A percentile compares a stretch with the other conserved stretches of the same genome.
phyloP scores from a whole-genome alignment of 148 eudicot genomes.

The Hydrangea macrophylla region DNA sequence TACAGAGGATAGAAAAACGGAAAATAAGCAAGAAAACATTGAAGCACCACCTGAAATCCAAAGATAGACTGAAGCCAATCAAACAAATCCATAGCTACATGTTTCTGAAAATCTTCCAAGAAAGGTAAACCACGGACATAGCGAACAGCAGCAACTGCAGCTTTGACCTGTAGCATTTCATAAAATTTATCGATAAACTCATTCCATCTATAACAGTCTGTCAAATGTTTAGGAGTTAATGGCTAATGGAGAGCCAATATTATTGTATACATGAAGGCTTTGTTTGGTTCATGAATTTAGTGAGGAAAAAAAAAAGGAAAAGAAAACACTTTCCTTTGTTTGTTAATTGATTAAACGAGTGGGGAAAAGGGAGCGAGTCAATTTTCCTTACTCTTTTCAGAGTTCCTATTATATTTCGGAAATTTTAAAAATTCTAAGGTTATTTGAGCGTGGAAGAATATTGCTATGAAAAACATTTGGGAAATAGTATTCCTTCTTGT shows the following conservation, averaged over 20 bases:
- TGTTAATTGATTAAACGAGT: no score
- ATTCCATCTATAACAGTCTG: neutral
- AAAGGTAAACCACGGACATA: conserved; percentile 79
- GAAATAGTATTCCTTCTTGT: no score
- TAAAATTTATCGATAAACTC: conserved; percentile 18
- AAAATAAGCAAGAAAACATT: conserved; percentile 1
- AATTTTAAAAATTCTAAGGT: no score
- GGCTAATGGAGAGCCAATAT: neutral
- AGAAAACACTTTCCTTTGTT: no score
- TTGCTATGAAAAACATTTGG: no score
- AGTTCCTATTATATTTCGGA: no score
- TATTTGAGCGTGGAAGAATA: no score
- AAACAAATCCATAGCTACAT: conserved; percentile 60
- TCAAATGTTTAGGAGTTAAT: conserved; percentile 8
- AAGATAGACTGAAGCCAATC: conserved; percentile 83
- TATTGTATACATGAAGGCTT: neutral
- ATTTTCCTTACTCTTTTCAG: no score
- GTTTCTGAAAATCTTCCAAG: conserved; percentile 55
- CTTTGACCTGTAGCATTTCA: conserved; percentile 62
- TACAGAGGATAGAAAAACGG: neutral
- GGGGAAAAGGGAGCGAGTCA: no score
- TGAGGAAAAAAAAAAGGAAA: no score
- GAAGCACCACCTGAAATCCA: conserved; percentile 75
- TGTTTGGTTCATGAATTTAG: no score
- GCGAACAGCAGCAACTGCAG: conserved; percentile 70